A percentile compares a stretch with the other conserved stretches of the same genome.
phyloP scores from a whole-genome alignment of 179 eudicot genomes.

The Dionaea muscipula region DNA sequence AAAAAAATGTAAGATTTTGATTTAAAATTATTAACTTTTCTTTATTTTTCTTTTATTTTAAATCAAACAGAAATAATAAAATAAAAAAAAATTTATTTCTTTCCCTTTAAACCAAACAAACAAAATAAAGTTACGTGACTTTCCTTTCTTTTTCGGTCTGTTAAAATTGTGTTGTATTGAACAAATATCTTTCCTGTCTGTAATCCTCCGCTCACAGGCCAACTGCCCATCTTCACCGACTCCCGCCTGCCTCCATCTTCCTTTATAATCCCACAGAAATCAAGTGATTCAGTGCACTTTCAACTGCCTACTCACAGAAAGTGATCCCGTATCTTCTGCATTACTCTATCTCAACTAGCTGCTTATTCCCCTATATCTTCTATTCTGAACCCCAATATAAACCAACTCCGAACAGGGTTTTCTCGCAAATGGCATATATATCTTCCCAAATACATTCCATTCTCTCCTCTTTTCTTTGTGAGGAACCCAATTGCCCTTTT shows the following conservation, averaged over 20 bases:
- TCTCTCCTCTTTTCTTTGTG: neutral
- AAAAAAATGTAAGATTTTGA: too few relatives aligned
- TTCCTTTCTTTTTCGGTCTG: too few relatives aligned
- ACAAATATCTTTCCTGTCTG: slow-evolving; percentile 3
- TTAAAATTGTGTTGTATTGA: too few relatives aligned
- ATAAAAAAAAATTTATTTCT: too few relatives aligned
- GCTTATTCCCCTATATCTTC: neutral
- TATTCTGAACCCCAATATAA: neutral
- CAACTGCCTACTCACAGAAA: neutral
- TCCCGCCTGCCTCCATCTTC: neutral
- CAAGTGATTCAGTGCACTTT: neutral
- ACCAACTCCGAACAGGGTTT: neutral
- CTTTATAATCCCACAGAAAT: neutral
- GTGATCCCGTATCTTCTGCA: neutral
- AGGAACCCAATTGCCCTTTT: neutral
- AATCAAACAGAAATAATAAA: too few relatives aligned
- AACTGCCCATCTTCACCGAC: neutral
- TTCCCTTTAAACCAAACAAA: too few relatives aligned
- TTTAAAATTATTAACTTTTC: too few relatives aligned
- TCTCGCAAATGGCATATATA: neutral
- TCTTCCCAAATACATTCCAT: neutral
- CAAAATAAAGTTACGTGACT: too few relatives aligned
- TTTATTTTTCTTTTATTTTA: too few relatives aligned
- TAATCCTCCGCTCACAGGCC: slow-evolving; percentile 10
- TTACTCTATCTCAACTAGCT: slow-evolving; percentile 3